These are phyloP conservation scores for Lophiotrema nucula DNA, from an alignment of 495 filamentous ascomycete species.

Conservation along the genomic window DNA sequence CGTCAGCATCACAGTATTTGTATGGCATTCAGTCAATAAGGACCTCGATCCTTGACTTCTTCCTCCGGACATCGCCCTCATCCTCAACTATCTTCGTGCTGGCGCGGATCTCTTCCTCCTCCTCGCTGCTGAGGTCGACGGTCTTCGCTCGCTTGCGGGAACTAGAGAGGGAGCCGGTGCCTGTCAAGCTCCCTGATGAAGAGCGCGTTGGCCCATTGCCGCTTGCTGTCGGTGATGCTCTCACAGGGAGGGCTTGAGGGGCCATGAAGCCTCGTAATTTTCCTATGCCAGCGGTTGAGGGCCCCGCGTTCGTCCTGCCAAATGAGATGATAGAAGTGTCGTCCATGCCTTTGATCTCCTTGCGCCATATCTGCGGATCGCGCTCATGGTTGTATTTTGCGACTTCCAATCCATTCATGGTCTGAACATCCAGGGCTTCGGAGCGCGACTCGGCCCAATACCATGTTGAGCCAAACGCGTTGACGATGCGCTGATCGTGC, in stretches of 20 bases:
- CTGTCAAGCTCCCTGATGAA: not conserved
- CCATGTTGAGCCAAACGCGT: slow-evolving; percentile 44
- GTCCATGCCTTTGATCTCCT: slow-evolving; percentile 46
- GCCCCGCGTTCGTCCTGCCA: not conserved
- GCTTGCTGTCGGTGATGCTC: not conserved
- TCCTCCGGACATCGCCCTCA: not conserved
- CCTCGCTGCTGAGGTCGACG: slow-evolving; percentile 9
- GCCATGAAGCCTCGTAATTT: slow-evolving; percentile 15
- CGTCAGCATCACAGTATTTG: too few species aligned
- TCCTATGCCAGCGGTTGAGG: too few species aligned
- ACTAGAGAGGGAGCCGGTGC: not conserved
- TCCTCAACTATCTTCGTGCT: slow-evolving; percentile 4
- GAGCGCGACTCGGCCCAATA: slow-evolving; percentile 58
- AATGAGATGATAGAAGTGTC: too few species aligned
- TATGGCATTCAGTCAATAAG: not conserved
- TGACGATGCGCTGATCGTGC: slow-evolving; percentile 50
- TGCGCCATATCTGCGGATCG: slow-evolving; percentile 48
- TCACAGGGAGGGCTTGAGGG: not conserved
- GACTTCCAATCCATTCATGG: slow-evolving; percentile 53
- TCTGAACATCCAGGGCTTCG: slow-evolving; percentile 54
- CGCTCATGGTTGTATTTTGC: slow-evolving; percentile 46
- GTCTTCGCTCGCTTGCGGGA: slow-evolving; percentile 2
- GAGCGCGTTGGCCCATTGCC: not conserved
- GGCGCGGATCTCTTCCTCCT: slow-evolving; percentile 12
- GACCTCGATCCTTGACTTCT: not conserved